phyloP scores from a whole-genome alignment of 345 rosid species.

The Erodium maritimum region DNA sequence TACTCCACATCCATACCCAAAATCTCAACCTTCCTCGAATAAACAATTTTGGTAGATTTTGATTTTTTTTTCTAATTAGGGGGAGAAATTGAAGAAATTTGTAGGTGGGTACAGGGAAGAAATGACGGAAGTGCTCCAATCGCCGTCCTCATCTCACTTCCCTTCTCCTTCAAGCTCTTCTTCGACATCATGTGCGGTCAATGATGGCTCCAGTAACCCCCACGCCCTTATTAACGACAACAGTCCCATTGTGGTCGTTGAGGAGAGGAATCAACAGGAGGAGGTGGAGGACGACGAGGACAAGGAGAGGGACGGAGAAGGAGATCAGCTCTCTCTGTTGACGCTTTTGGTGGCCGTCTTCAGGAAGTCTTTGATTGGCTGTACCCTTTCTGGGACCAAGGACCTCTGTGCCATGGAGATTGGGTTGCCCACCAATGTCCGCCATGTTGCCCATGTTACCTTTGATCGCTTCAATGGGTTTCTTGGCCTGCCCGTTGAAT shows the following conservation, averaged over 20 bases:
- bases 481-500: slow-evolving; percentile 94
- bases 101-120: not conserved
- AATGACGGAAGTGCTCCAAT: slow-evolving; percentile 74
- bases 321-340: slow-evolving; percentile 54
- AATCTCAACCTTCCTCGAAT: too few species aligned
- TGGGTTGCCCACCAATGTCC: slow-evolving; percentile 85
- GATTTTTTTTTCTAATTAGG: not conserved
- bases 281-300: slow-evolving; percentile 19
- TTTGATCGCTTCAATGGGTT: slow-evolving; percentile 97
- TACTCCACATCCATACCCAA: slow-evolving; percentile 12
- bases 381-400: slow-evolving; percentile 32
- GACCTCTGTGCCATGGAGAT: slow-evolving; percentile 83
- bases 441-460: slow-evolving; percentile 98
- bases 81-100: not conserved
- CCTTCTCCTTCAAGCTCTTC: slow-evolving; percentile 86
- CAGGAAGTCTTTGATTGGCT: slow-evolving; percentile 68
- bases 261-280: slow-evolving; percentile 1
- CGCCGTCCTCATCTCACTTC: slow-evolving; percentile 59
- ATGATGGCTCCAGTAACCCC: slow-evolving; percentile 31
- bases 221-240: slow-evolving; percentile 30
- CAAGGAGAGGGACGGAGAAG: slow-evolving; percentile 12
- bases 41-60: not conserved
- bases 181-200: slow-evolving; percentile 35
- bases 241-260: slow-evolving; percentile 3
- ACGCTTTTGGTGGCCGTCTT: slow-evolving; percentile 53